Conservation (phyloP, 1,284 basidiomycete genomes). For the Chalciporus sp. region DNA sequence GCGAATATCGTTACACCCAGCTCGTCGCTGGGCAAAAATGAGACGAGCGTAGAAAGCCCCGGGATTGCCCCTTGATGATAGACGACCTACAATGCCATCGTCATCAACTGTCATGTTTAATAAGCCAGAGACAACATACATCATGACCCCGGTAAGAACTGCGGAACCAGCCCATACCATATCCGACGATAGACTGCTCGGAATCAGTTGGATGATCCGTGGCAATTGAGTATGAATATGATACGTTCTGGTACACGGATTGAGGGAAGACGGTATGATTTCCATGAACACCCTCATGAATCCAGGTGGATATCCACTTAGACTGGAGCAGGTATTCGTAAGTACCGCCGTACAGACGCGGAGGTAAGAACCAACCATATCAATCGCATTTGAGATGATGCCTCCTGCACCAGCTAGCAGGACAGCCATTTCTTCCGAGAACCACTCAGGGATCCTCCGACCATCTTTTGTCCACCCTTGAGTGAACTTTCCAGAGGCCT, state of each 20-base stretch:
- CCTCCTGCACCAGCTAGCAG: slow-evolving; percentile 39
- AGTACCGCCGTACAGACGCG: neutral
- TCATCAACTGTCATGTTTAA: neutral
- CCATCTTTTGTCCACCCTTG: slow-evolving; percentile 35
- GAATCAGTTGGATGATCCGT: slow-evolving; percentile 5
- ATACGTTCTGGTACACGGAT: slow-evolving; percentile 27
- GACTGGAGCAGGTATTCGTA: slow-evolving; percentile 20
- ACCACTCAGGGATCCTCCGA: slow-evolving; percentile 31
- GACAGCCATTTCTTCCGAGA: slow-evolving; percentile 23
- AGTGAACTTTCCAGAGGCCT: slow-evolving; percentile 33
- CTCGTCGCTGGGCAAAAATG: slow-evolving; percentile 33
- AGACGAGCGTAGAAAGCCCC: slow-evolving; percentile 29
- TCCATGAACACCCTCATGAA: slow-evolving; percentile 31
- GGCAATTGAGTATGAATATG: slow-evolving; percentile 28
- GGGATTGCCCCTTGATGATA: slow-evolving; percentile 32
- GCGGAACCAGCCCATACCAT: slow-evolving; percentile 40
- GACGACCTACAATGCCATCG: slow-evolving; percentile 21
- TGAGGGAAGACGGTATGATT: slow-evolving; percentile 31
- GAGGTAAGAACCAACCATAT: slow-evolving; percentile 33
- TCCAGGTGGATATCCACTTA: slow-evolving; percentile 37
- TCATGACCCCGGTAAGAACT: slow-evolving; percentile 37
- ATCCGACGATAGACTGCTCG: slow-evolving; percentile 25
- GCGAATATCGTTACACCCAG: slow-evolving; percentile 34
- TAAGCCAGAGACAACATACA: slow-evolving; percentile 15
- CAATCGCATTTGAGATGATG: slow-evolving; percentile 36